Percentiles rank a stretch among this genome's conserved stretches.
phyloP scores from a whole-genome alignment of 495 filamentous ascomycete species.

The Lepidopterella palustris region DNA sequence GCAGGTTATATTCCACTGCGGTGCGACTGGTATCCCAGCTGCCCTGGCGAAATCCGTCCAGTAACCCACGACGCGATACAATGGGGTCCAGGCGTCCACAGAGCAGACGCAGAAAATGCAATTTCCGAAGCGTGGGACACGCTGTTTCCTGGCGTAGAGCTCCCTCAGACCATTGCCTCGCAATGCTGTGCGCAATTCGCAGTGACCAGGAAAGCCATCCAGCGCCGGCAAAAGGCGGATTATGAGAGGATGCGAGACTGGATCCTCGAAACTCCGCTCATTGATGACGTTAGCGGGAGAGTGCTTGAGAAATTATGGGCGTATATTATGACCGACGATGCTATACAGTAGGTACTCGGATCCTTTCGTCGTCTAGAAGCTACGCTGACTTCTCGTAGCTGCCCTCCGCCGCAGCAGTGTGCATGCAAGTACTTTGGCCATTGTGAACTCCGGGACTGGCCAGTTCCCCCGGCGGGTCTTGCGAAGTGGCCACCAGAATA shows the following conservation, averaged over 20 bases:
- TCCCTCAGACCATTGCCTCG: constrained; percentile 46
- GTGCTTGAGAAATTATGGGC: constrained; percentile 67
- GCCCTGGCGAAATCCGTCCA: constrained; percentile 50
- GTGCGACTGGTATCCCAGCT: constrained; percentile 46
- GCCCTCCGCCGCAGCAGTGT: constrained; percentile 7
- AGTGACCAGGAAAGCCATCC: constrained; percentile 33
- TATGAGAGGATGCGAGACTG: constrained; percentile 61
- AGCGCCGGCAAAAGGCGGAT: constrained; percentile 48
- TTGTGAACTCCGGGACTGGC: constrained; percentile 5
- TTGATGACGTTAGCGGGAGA: constrained; percentile 60
- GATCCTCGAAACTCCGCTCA: constrained; percentile 53
- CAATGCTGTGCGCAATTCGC: constrained; percentile 61
- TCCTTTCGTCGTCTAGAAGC: background rate
- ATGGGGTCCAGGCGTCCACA: constrained; percentile 36
- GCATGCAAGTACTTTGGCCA: constrained; percentile 11
- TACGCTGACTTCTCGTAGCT: background rate
- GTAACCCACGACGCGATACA: constrained; percentile 5
- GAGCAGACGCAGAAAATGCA: constrained; percentile 54
- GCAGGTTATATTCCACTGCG: constrained; percentile 46
- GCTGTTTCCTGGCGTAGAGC: constrained; percentile 40
- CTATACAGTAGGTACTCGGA: background rate
- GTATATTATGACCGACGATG: constrained; percentile 9
- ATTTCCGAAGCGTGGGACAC: constrained; percentile 39
- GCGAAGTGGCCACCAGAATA: constrained; percentile 2
- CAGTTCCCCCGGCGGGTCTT: constrained; percentile 4